Conservation (phyloP, 768 basidiomycete species). For the Podaxis carcinomalis region DNA sequence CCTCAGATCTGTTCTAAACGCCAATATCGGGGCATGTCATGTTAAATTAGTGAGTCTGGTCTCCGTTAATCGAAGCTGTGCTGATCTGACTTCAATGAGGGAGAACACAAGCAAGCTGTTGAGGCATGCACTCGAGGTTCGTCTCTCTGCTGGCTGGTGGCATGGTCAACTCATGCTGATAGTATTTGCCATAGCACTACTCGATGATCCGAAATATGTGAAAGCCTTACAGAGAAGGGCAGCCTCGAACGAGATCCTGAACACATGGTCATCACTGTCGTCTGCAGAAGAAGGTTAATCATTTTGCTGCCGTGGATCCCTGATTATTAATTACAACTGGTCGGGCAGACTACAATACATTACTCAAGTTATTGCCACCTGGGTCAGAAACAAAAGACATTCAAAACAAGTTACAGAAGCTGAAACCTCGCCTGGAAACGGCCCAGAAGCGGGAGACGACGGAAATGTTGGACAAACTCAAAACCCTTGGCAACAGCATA, state of each 20-base stretch:
- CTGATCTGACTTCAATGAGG: conserved; percentile 34
- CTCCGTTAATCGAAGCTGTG: conserved; percentile 1
- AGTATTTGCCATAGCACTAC: conserved; percentile 51
- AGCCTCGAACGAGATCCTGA: conserved; percentile 72
- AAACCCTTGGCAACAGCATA: conserved; percentile 86
- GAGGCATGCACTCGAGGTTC: conserved; percentile 77
- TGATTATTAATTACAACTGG: not conserved
- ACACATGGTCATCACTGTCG: conserved; percentile 79
- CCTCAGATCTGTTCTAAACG: conserved; percentile 63
- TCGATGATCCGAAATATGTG: conserved; percentile 78
- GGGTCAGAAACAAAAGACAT: conserved; percentile 43
- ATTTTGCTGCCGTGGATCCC: not conserved
- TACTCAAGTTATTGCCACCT: conserved; percentile 62
- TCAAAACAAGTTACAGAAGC: conserved; percentile 39
- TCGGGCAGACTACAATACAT: conserved; percentile 65
- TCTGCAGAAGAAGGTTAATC: conserved; percentile 77
- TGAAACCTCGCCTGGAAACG: conserved; percentile 68
- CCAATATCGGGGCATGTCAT: conserved; percentile 87
- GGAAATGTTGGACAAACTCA: conserved; percentile 92
- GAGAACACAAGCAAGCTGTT: conserved; percentile 75
- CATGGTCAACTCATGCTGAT: not conserved
- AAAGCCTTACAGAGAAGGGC: conserved; percentile 92
- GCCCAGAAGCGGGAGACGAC: conserved; percentile 84
- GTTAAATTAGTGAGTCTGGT: conserved; percentile 61
- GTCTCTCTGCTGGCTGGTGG: not conserved